Conservation (phyloP, 345 rosid genomes). For the Crucihimalaya himalaica region DNA sequence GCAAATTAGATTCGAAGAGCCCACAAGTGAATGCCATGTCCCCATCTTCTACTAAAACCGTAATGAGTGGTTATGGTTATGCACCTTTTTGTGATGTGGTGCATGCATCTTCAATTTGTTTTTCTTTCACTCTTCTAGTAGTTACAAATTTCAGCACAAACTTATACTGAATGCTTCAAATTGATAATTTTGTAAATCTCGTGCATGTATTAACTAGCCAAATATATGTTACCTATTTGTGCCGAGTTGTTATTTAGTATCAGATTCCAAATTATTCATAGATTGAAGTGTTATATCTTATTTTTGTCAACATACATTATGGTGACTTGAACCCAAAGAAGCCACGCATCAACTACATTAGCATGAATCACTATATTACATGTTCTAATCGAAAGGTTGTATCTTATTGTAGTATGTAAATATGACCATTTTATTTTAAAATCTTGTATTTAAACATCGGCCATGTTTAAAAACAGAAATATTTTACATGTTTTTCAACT, state of each 20-base stretch:
- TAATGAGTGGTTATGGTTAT: conserved; percentile 33
- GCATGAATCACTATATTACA: too few species aligned
- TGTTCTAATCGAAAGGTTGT: too few species aligned
- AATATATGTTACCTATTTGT: not conserved
- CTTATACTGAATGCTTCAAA: not conserved
- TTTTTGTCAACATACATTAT: too few species aligned
- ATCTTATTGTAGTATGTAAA: too few species aligned
- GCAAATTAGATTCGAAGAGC: conserved; percentile 49
- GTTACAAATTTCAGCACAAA: not conserved
- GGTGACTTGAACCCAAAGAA: too few species aligned
- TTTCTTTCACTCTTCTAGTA: not conserved
- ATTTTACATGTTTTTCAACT: too few species aligned
- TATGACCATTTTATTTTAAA: too few species aligned
- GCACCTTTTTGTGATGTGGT: conserved; percentile 29
- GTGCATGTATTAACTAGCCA: not conserved
- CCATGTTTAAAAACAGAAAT: too few species aligned
- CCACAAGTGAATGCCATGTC: conserved; percentile 44
- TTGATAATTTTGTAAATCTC: not conserved
- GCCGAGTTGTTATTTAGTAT: not conserved
- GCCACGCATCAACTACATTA: too few species aligned
- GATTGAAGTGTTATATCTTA: not conserved
- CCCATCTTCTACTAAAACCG: conserved; percentile 31
- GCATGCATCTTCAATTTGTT: conserved; percentile 29
- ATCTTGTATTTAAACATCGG: too few species aligned
- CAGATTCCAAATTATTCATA: not conserved